Conservation (phyloP, 495 filamentous ascomycete species). For the Hyaloscypha finlandica region DNA sequence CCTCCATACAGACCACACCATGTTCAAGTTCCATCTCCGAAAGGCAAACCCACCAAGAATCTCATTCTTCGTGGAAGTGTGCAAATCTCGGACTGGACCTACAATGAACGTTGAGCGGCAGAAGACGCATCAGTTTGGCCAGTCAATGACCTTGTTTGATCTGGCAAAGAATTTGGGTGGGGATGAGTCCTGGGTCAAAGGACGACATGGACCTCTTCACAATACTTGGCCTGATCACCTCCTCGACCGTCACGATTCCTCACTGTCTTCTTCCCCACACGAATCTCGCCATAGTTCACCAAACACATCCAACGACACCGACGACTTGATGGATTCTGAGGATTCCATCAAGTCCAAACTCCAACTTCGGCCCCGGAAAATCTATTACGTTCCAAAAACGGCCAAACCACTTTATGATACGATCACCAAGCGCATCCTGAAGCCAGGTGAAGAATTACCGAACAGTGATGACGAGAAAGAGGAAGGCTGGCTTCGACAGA, state of each 20-base stretch:
- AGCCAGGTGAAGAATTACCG: slow-evolving; percentile 46
- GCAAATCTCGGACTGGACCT: slow-evolving; percentile 5
- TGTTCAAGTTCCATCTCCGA: slow-evolving; percentile 48
- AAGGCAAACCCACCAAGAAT: slow-evolving; percentile 30
- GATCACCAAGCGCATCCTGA: slow-evolving; percentile 47
- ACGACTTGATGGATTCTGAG: slow-evolving; percentile 28
- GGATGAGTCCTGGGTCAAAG: slow-evolving; percentile 43
- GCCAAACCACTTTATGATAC: slow-evolving; percentile 53
- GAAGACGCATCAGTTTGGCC: slow-evolving; percentile 40
- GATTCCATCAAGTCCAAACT: slow-evolving; percentile 16
- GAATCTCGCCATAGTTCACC: slow-evolving; percentile 35
- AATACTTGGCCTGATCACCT: slow-evolving; percentile 31
- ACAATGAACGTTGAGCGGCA: neutral
- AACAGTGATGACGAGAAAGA: slow-evolving; percentile 41
- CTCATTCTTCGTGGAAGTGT: slow-evolving; percentile 26
- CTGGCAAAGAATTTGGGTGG: slow-evolving; percentile 43
- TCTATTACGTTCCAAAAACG: slow-evolving; percentile 46
- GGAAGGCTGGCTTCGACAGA: slow-evolving; percentile 52
- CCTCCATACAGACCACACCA: slow-evolving; percentile 41
- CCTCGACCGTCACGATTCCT: slow-evolving; percentile 24
- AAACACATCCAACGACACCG: slow-evolving; percentile 27
- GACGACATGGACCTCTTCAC: slow-evolving; percentile 42
- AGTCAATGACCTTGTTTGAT: slow-evolving; percentile 39
- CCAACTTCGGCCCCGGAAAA: slow-evolving; percentile 28
- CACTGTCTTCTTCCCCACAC: slow-evolving; percentile 27